A percentile compares a stretch with the other conserved stretches of the same genome.
Evolutionary conservation across 306 rosid genomes (phyloP).

Genomic region (Cicer judaicum): DNA sequence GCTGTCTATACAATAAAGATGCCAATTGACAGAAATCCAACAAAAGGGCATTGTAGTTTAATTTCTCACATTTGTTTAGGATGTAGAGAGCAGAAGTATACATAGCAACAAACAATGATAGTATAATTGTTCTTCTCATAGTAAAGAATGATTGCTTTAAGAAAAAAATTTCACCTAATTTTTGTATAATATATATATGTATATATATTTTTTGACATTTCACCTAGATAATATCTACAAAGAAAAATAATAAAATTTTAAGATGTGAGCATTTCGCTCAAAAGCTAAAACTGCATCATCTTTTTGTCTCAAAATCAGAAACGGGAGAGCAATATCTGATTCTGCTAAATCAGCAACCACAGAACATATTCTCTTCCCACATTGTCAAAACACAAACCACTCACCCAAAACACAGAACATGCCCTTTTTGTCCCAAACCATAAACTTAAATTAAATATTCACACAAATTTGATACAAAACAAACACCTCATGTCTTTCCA

Average conservation of each 20-base stretch:
- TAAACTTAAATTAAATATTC: background rate
- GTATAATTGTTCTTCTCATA: background rate
- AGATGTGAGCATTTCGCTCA: background rate
- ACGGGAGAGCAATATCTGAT: background rate
- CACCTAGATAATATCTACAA: background rate
- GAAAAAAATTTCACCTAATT: too few relatives aligned
- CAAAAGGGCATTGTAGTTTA: constrained; percentile 2
- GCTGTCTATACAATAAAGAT: too few relatives aligned
- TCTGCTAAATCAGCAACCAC: constrained; percentile 7
- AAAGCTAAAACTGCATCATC: background rate
- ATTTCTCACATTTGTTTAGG: constrained; percentile 53
- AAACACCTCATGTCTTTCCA: background rate
- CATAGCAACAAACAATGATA: constrained; percentile 39
- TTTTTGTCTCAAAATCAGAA: background rate
- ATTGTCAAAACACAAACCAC: constrained; percentile 20
- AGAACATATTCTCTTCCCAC: constrained; percentile 23
- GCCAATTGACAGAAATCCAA: too few relatives aligned
- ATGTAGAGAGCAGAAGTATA: constrained; percentile 52
- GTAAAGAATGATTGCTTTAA: constrained; percentile 32
- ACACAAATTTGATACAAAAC: constrained; percentile 19
- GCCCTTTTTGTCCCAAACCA: constrained; percentile 14
- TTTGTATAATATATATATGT: too few relatives aligned
- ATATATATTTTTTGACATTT: background rate
- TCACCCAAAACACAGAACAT: constrained; percentile 28
- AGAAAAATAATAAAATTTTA: background rate